Evolutionary conservation across 2,329 filamentous ascomycete species (phyloP), one percentile per base, ranked within the genome.

Genomic region (Purpureocillium takamizusanense): DNA sequence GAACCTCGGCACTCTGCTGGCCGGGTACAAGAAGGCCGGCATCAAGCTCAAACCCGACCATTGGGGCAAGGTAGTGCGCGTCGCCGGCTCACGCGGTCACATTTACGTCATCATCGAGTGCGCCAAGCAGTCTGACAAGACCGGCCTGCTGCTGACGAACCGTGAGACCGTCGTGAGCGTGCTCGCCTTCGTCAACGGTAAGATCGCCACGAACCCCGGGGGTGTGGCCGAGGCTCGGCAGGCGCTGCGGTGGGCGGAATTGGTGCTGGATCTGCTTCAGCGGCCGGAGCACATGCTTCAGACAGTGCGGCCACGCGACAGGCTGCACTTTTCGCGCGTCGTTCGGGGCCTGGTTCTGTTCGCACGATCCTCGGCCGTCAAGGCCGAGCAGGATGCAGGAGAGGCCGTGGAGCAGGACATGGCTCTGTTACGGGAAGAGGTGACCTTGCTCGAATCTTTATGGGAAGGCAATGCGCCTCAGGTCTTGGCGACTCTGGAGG

Each of bases 1-100:
- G 18, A 76, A 77, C 61, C 56, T 78, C 21, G 60, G 55, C 15
- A 66, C 65, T 1, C 57, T 78, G 32, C 62, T 78, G 31, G 65
- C 72, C 40, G 74, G 74, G 35, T 62, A 68, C 49, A 52, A 58
- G 41, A 62, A 66, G 42, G 63, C 66, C 27, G 53, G 58, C 23
- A 62, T 65, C 44, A 57, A 52, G 40, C 51, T 74, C 17, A 44
- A 47, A 16, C 36, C 42, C 3, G 17, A 38, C 10, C 54, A 68
- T 47, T 61, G 57, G 44, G 51, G 50, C 37, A 63, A 60, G 51
- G 55, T 73, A 35, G 47, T 69, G 27, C 63, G 71, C 11, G 42
- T 56, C 31, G 63, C 67, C 7, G 63, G 62, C 37, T 16, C 39
- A 21, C 55, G 55, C 37, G 68, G 65, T 31, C 61, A 62, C 41